Evolutionary conservation across 2,329 filamentous ascomycete genomes (phyloP), one percentile per base, ranked within the genome.

Genomic region (Trichoderma sp.): DNA sequence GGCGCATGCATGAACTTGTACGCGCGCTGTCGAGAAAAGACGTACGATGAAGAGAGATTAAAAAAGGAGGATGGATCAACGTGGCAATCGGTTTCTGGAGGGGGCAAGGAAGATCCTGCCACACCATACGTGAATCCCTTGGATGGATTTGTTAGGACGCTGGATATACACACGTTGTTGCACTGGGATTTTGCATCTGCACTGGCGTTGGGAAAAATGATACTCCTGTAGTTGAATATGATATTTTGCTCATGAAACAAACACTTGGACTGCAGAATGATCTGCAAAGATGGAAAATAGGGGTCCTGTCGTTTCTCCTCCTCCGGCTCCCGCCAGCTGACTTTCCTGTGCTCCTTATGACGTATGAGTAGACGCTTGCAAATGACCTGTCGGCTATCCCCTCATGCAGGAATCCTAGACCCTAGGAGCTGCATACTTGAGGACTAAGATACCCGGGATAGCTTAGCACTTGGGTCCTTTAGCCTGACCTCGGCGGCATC

Each of bases 381-480:
- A 34, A 66, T 66, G 63, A 66, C 63, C 63, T 66, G 63, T 66
- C 63, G 51, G 21, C 63, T 28, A 9, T 32, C 63, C 63, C 47
- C 63, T 57, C 47, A 56, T 66, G 63, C 63, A 66, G 24, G 47
- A 66, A 34, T 56, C 63, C 32, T 47, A 56, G 47, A 43, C 34
- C 34, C 60, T 34, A 18, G 26, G 61, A 64, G 63, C 63, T 66
- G 32, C 47, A 66, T 28, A 30, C 63, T 53, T 21, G 28, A 47
- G 62, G 15, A 51, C 32, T 57, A 57, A 21, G 15, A 53, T 53
- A 21, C 47, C 47, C 47, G 21, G 47, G 47, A 53, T 53, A 53
- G 47, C 47, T 24, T 53, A 53, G 47, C 47, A 53, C 43, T 24
- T 51, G n/a, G 0, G 14, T 39, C 15, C 15, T 3, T 21, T 51